Evolutionary conservation across 2,329 filamentous ascomycete genomes (phyloP), one percentile per base, ranked within the genome.

Genomic region (Sarocladium oryzae): DNA sequence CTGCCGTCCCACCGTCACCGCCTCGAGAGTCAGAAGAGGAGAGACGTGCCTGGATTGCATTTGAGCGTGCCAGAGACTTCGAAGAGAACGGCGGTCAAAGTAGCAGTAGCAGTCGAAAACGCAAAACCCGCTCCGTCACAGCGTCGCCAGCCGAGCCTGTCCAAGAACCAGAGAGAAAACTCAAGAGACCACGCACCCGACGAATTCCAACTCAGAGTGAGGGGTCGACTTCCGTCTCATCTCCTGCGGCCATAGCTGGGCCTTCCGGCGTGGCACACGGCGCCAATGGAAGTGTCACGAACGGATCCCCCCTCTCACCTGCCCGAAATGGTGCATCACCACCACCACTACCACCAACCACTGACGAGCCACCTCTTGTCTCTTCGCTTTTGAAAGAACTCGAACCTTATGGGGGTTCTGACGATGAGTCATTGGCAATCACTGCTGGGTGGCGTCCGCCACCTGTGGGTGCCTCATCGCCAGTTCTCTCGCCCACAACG

Each of bases 311-410:
- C 13, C 20, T 45, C 16, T 33, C 48, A 4, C 36, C 51, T 23
- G 33, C 37, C n/a, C 46, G 32, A 51, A 35, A 56, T 49, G 55
- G 50, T 56, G 56, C 32, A 57, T 55, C 56, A 21, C 26, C 43
- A 32, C 26, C 21, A 57, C 54, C 56, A 21, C 26, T 26, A 32
- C 26, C 21, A 16, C 28, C 16, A 48, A 56, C 52, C 57, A 72
- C 35, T 26, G 77, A 74, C 24, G 80, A 78, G 7, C 88, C 89
- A 7, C 91, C 88, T 5, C 92, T 97, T 63, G 75, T 97, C 7
- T 88, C 89, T 21, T 92, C 89, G 1, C 73, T 97, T 6, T 72
- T 97, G 48, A 89, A 88, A 63, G 92, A 97, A 66, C 89, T 97
- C 1, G 90, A 95, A 55, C 79, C 77, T 66, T 77, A 75, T 66